phyloP scores from a whole-genome alignment of 768 basidiomycete species.

The Sarcomyxa edulis region DNA sequence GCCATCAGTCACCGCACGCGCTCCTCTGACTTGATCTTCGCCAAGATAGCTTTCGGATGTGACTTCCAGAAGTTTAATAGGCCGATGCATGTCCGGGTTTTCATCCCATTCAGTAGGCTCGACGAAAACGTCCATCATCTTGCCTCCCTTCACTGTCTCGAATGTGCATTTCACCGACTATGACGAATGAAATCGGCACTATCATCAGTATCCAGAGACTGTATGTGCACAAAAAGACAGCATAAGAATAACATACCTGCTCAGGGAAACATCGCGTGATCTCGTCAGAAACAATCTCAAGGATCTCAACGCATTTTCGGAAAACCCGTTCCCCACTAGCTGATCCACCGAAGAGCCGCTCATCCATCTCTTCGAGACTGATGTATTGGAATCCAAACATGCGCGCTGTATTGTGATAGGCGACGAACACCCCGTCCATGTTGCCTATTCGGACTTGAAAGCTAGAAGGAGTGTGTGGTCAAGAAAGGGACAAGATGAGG shows the following conservation, averaged over 20 bases:
- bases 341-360: conserved; percentile 59
- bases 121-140: conserved; percentile 58
- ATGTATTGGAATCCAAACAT: conserved; percentile 96
- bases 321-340: conserved; percentile 73
- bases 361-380: conserved; percentile 83
- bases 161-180: conserved; percentile 58
- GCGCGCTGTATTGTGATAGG: conserved; percentile 81
- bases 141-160: conserved; percentile 42
- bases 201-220: conserved; percentile 2
- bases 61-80: conserved; percentile 59
- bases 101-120: conserved; percentile 49
- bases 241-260: conserved; percentile 38
- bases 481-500: too few species aligned
- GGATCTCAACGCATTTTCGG: conserved; percentile 59
- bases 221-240: conserved; percentile 1
- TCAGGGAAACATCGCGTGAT: conserved; percentile 56
- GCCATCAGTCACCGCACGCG: conserved; percentile 22
- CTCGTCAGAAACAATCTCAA: conserved; percentile 64
- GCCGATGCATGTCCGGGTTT: conserved; percentile 27
- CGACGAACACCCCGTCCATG: conserved; percentile 92
- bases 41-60: conserved; percentile 36
- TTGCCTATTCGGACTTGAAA: conserved; percentile 95
- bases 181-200: not conserved
- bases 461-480: conserved; percentile 32
- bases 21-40: conserved; percentile 30